phyloP scores from a whole-genome alignment of 2,329 filamentous ascomycete genomes.

The Zymoseptoria brevis region DNA sequence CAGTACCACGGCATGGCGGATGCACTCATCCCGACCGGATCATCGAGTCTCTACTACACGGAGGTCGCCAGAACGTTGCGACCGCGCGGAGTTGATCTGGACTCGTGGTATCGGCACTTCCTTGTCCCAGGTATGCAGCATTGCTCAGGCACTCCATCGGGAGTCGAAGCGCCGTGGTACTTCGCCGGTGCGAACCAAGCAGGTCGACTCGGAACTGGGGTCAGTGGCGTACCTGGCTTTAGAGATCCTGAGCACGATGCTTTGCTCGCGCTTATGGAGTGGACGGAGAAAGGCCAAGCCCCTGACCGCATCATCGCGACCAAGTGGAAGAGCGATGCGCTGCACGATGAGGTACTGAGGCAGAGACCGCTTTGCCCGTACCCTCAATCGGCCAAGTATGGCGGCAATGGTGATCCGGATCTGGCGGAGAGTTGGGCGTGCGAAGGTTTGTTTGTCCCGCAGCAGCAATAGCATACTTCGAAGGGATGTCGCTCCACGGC shows the following conservation, averaged over 20 bases:
- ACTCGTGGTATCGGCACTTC: slow-evolving; percentile 38
- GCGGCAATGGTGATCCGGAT: slow-evolving; percentile 23
- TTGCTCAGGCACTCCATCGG: slow-evolving; percentile 31
- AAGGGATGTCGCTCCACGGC: background rate
- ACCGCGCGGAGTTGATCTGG: slow-evolving; percentile 30
- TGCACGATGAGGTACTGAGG: slow-evolving; percentile 25
- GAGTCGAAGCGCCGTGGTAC: slow-evolving; percentile 39
- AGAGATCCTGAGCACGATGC: slow-evolving; percentile 29
- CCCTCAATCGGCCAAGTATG: slow-evolving; percentile 26
- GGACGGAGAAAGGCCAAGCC: slow-evolving; percentile 33
- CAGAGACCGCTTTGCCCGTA: slow-evolving; percentile 32
- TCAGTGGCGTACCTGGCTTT: slow-evolving; percentile 28
- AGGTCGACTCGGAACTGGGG: slow-evolving; percentile 13
- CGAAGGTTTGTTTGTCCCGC: slow-evolving; percentile 4
- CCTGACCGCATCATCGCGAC: slow-evolving; percentile 33
- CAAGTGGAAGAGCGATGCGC: slow-evolving; percentile 27
- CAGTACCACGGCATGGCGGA: slow-evolving; percentile 39
- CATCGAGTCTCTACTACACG: slow-evolving; percentile 46
- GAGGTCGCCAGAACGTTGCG: slow-evolving; percentile 34
- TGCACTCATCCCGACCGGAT: slow-evolving; percentile 42
- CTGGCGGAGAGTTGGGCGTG: slow-evolving; percentile 26
- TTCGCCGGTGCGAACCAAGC: slow-evolving; percentile 35
- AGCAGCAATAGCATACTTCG: slow-evolving; percentile 1
- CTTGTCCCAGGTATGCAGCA: slow-evolving; percentile 40
- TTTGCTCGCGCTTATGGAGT: slow-evolving; percentile 31